Percentiles rank a stretch among this genome's conserved stretches.
phyloP scores from a whole-genome alignment of 805 yeast genomes.

The Blastobotrys parvus region DNA sequence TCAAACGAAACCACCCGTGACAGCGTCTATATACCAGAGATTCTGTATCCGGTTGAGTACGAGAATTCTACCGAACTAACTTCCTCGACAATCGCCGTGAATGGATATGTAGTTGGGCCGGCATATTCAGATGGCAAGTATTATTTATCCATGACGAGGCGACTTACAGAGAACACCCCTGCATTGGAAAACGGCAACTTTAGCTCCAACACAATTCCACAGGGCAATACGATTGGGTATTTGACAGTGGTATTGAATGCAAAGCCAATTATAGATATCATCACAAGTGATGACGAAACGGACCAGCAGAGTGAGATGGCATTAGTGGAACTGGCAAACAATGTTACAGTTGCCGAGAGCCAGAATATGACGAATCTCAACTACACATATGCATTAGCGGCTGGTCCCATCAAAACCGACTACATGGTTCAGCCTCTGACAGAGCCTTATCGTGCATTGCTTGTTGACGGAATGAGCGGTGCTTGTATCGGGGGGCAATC shows the following conservation, averaged over 20 bases:
- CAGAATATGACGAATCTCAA: not conserved
- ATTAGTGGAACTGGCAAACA: constrained; percentile 6
- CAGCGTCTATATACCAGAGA: constrained; percentile 8
- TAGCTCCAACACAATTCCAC: constrained; percentile 4
- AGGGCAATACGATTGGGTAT: constrained; percentile 40
- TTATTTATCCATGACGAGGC: constrained; percentile 15
- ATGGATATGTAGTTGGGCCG: constrained; percentile 18
- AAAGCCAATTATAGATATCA: constrained; percentile 32
- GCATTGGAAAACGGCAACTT: constrained; percentile 10
- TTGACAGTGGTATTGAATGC: constrained; percentile 52
- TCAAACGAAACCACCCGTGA: constrained; percentile 1
- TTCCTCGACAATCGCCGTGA: constrained; percentile 1
- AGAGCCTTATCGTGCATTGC: not conserved
- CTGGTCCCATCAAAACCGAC: not conserved
- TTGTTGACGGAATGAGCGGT: constrained; percentile 32
- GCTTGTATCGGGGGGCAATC: constrained; percentile 26
- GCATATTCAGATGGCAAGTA: constrained; percentile 4
- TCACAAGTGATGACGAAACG: constrained; percentile 27
- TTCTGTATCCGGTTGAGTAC: constrained; percentile 9
- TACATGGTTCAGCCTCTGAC: not conserved
- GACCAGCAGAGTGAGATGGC: constrained; percentile 12
- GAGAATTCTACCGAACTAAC: constrained; percentile 1
- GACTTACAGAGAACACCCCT: constrained; percentile 15
- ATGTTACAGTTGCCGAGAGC: not conserved
- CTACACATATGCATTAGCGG: not conserved